phyloP scores from a whole-genome alignment of 108 stramenopile species.

The Nannochloropsis granulata region DNA sequence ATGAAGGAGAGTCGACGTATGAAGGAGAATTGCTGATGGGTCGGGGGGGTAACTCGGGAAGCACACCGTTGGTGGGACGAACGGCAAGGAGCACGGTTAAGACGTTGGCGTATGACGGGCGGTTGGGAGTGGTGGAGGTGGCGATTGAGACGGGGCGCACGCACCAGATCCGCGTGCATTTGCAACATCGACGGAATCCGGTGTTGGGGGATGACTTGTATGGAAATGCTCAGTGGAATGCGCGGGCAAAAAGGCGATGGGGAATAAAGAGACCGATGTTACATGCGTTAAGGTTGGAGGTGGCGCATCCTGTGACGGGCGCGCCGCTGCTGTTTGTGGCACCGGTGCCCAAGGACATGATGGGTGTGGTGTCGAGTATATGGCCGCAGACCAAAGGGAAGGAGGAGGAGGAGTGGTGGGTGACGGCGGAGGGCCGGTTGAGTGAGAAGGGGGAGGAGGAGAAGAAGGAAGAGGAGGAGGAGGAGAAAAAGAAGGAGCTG shows the following conservation, averaged over 20 bases:
- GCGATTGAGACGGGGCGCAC: slow-evolving; percentile 83
- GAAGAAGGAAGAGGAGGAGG: too few species aligned
- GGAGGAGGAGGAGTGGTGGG: neutral
- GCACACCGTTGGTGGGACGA: slow-evolving; percentile 43
- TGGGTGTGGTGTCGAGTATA: slow-evolving; percentile 47
- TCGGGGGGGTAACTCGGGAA: neutral
- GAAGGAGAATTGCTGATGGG: neutral
- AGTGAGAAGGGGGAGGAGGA: too few species aligned
- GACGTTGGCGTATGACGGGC: slow-evolving; percentile 67
- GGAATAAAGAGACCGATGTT: slow-evolving; percentile 67
- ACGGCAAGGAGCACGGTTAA: slow-evolving; percentile 62
- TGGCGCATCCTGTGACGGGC: slow-evolving; percentile 71
- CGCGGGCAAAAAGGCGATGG: slow-evolving; percentile 45
- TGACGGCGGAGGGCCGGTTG: neutral
- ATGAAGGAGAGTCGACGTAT: neutral
- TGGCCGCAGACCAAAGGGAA: slow-evolving; percentile 39
- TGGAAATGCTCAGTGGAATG: slow-evolving; percentile 77
- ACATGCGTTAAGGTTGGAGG: slow-evolving; percentile 64
- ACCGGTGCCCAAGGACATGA: slow-evolving; percentile 66
- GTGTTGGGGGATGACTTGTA: slow-evolving; percentile 86
- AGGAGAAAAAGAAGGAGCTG: too few species aligned
- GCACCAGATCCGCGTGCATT: slow-evolving; percentile 62
- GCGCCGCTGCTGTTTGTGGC: slow-evolving; percentile 59
- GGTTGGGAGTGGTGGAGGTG: slow-evolving; percentile 65
- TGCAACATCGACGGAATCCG: slow-evolving; percentile 63